phyloP scores from a whole-genome alignment of 2,329 filamentous ascomycete species.

The Talaromyces sp. region DNA sequence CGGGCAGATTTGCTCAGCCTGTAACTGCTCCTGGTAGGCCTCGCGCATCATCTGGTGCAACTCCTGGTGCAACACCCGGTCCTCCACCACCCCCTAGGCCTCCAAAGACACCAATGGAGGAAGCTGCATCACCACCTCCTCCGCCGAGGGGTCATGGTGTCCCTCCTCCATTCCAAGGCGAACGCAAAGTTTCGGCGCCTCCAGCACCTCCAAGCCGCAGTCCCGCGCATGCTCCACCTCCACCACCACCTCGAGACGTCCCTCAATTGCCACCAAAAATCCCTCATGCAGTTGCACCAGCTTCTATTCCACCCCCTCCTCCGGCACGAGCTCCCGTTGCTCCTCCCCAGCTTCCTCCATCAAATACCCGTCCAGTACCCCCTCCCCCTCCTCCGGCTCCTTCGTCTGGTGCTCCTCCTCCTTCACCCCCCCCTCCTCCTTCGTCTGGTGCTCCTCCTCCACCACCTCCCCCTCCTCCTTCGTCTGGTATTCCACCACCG shows the following conservation, averaged over 20 bases:
- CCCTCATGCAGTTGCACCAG: slow-evolving; percentile 35
- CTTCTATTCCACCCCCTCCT: slow-evolving; percentile 53
- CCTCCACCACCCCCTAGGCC: slow-evolving; percentile 68
- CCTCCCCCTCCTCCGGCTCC: slow-evolving; percentile 33
- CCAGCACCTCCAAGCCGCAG: slow-evolving; percentile 74
- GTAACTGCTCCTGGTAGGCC: slow-evolving; percentile 50
- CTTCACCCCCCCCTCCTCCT: slow-evolving; percentile 47
- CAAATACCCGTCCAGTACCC: slow-evolving; percentile 18
- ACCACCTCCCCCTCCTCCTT: slow-evolving; percentile 42
- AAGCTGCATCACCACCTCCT: slow-evolving; percentile 53
- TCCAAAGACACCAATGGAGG: slow-evolving; percentile 69
- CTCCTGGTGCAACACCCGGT: slow-evolving; percentile 56
- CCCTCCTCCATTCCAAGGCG: slow-evolving; percentile 71
- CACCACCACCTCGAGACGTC: slow-evolving; percentile 57
- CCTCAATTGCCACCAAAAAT: slow-evolving; percentile 43
- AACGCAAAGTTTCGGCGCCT: slow-evolving; percentile 60
- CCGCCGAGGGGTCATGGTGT: slow-evolving; percentile 61
- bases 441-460: slow-evolving; percentile 37
- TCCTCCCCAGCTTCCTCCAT: slow-evolving; percentile 44
- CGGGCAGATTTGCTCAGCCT: slow-evolving; percentile 75
- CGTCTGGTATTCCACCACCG: slow-evolving; percentile 31
- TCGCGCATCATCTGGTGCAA: slow-evolving; percentile 48
- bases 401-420: slow-evolving; percentile 40
- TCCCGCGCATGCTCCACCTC: slow-evolving; percentile 63
- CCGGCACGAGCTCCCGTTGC: slow-evolving; percentile 40